A percentile compares a stretch with the other conserved stretches of the same genome.
Conservation (phyloP, 306 rosid species). For the Acacia confusa region DNA sequence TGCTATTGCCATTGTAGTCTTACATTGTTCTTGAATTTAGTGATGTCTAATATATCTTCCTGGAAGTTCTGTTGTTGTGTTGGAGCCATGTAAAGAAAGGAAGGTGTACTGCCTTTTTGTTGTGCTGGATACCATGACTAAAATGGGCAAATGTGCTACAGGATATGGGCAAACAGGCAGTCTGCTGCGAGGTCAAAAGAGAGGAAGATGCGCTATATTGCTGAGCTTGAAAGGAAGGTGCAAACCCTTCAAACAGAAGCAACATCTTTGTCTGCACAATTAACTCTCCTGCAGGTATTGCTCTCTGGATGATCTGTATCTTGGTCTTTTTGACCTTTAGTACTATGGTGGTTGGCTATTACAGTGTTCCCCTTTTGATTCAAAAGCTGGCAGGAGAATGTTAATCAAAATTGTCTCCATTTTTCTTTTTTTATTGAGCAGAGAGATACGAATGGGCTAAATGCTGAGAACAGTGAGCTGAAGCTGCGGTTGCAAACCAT, state of each 20-base stretch:
- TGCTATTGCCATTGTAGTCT: neutral
- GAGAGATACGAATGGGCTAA: slow-evolving; percentile 78
- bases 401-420: neutral
- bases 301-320: neutral
- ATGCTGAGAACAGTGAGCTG: slow-evolving; percentile 71
- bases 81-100: neutral
- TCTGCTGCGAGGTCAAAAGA: slow-evolving; percentile 96
- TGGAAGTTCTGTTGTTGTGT: neutral
- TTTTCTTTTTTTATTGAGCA: slow-evolving; percentile 33
- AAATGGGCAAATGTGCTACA: slow-evolving; percentile 29
- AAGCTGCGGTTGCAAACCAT: slow-evolving; percentile 74
- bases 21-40: slow-evolving; percentile 17
- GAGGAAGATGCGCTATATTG: slow-evolving; percentile 88
- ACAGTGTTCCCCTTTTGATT: slow-evolving; percentile 3
- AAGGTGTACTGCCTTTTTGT: neutral
- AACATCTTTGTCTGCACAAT: slow-evolving; percentile 82
- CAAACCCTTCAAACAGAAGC: slow-evolving; percentile 87
- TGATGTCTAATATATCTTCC: neutral
- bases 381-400: neutral
- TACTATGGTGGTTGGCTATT: slow-evolving; percentile 7
- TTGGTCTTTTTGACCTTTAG: neutral
- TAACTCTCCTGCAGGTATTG: slow-evolving; percentile 72
- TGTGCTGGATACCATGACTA: slow-evolving; percentile 4
- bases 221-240: slow-evolving; percentile 84
- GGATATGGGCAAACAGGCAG: slow-evolving; percentile 95